Percentiles rank a stretch among this genome's conserved stretches.
Conservation (phyloP, 768 basidiomycete genomes). For the Trichaptum fuscoviolaceum region DNA sequence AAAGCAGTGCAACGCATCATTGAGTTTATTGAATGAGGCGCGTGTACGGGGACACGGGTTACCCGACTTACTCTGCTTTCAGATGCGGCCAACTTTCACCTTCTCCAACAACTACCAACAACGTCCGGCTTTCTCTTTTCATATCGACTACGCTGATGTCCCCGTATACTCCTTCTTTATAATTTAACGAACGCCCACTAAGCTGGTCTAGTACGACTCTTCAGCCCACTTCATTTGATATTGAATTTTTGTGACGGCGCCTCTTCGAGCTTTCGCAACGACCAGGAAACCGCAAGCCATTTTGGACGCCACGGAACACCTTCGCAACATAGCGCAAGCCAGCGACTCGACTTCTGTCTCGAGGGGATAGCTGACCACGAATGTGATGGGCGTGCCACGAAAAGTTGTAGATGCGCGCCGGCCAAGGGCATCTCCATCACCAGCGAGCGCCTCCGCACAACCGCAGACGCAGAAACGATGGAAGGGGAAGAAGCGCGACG, state of each 20-base stretch:
- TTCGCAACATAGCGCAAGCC: background rate
- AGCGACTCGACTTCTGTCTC: background rate
- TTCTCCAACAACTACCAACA: background rate
- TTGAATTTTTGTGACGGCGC: background rate
- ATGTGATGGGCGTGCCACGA: background rate
- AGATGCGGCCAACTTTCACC: constrained; percentile 1
- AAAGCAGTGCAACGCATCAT: background rate
- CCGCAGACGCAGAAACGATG: constrained; percentile 8
- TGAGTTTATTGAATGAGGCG: background rate
- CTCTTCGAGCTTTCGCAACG: background rate
- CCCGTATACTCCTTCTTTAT: background rate
- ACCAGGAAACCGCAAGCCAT: background rate
- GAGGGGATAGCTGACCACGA: background rate
- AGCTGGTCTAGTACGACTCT: background rate
- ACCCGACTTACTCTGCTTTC: background rate
- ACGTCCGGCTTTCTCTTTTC: background rate
- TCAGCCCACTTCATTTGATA: background rate
- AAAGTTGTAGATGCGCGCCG: background rate
- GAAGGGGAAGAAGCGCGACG: constrained; percentile 27
- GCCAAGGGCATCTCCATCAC: background rate
- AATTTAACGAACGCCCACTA: background rate
- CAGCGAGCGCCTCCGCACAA: background rate
- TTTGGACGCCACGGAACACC: background rate
- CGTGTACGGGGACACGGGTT: background rate
- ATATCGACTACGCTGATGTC: background rate